These are phyloP conservation scores for Niveomyces coronatus DNA, from an alignment of 2,329 filamentous ascomycete genomes.

Conservation along the genomic window DNA sequence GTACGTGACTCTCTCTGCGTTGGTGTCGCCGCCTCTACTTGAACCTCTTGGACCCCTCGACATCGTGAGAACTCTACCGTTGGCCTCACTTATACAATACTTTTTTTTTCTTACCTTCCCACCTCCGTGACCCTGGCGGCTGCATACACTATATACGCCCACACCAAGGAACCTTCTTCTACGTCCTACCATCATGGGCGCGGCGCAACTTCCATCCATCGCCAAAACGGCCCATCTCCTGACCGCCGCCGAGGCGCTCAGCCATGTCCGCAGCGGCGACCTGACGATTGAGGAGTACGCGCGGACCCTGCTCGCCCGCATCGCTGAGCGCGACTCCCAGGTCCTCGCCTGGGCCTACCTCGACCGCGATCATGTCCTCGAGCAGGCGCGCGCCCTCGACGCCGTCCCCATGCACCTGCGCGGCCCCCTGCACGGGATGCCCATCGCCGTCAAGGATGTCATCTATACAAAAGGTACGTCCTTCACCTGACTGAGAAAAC, in stretches of 20 bases:
- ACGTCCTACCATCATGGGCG: slow-evolving; percentile 6
- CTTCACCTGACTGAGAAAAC: not conserved
- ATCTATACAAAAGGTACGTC: slow-evolving; percentile 42
- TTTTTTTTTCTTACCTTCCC: not conserved
- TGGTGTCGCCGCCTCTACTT: too few species aligned
- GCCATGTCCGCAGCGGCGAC: slow-evolving; percentile 26
- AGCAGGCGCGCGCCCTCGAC: slow-evolving; percentile 41
- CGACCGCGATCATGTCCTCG: slow-evolving; percentile 34
- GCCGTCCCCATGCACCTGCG: slow-evolving; percentile 33
- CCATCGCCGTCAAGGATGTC: slow-evolving; percentile 51
- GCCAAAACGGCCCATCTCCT: slow-evolving; percentile 7
- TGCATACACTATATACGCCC: not conserved
- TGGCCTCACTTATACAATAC: too few species aligned
- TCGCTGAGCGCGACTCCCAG: slow-evolving; percentile 30
- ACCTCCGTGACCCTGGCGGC: not conserved
- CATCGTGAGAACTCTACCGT: too few species aligned
- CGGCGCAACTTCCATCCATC: slow-evolving; percentile 9
- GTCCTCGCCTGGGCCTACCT: slow-evolving; percentile 43
- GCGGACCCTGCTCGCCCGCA: slow-evolving; percentile 33
- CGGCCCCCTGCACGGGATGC: slow-evolving; percentile 46
- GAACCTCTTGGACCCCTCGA: too few species aligned
- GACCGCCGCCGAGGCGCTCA: slow-evolving; percentile 30
- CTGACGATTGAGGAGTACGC: slow-evolving; percentile 41
- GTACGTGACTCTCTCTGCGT: too few species aligned
- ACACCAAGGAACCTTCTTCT: not conserved